Evolutionary conservation across 202 grass and related monocot genomes (phyloP).

Genomic region (Panicum hallii): DNA sequence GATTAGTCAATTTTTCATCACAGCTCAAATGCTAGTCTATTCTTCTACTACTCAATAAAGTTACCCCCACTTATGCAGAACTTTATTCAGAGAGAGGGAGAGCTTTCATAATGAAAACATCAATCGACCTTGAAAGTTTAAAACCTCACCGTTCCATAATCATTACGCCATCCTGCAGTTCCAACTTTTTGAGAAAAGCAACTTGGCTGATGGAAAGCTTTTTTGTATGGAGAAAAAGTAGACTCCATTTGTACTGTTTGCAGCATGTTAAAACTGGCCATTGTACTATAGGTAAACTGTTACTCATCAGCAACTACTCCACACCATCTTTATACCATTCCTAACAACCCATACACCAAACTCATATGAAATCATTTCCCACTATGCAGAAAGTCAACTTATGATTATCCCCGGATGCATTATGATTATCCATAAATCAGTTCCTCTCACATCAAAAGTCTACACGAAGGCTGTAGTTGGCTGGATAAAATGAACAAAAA

Average conservation of each 20-base stretch:
- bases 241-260: slow-evolving; percentile 13
- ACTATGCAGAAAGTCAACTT: background rate
- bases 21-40: slow-evolving; percentile 40
- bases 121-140: slow-evolving; percentile 41
- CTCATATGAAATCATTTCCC: background rate
- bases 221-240: slow-evolving; percentile 31
- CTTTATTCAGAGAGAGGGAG: slow-evolving; percentile 48
- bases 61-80: slow-evolving; percentile 49
- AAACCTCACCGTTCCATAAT: slow-evolving; percentile 55
- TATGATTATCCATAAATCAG: slow-evolving; percentile 1
- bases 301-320: background rate
- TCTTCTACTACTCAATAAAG: slow-evolving; percentile 53
- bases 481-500: background rate
- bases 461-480: background rate
- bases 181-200: slow-evolving; percentile 51
- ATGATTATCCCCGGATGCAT: slow-evolving; percentile 20
- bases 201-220: background rate
- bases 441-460: slow-evolving; percentile 15
- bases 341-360: background rate
- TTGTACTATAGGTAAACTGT: slow-evolving; percentile 8
- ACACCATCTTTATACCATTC: background rate
- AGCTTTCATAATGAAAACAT: slow-evolving; percentile 57
- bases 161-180: slow-evolving; percentile 48
- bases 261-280: slow-evolving; percentile 11
- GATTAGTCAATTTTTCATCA: slow-evolving; percentile 40